phyloP scores from a whole-genome alignment of 2,329 filamentous ascomycete genomes.

The Ophiostoma novo-ulmi region DNA sequence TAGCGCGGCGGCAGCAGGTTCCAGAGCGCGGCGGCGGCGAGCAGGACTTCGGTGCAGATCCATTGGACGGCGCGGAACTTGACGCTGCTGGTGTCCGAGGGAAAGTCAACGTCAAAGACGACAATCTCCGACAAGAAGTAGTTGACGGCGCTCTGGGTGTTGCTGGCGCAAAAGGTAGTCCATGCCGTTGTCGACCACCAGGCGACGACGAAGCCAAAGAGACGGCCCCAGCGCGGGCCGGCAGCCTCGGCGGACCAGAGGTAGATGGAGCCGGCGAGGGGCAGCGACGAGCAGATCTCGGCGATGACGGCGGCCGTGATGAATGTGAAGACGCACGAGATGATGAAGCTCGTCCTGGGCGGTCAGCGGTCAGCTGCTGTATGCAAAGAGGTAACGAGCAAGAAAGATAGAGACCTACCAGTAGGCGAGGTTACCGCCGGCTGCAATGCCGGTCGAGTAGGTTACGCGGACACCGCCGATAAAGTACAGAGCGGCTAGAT shows the following conservation, averaged over 20 bases:
- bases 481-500: constrained; percentile 24
- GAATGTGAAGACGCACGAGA: constrained; percentile 22
- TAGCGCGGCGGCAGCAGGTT: constrained; percentile 23
- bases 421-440: constrained; percentile 25
- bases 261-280: constrained; percentile 39
- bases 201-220: constrained; percentile 39
- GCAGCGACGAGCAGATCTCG: constrained; percentile 26
- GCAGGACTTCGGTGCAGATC: constrained; percentile 25
- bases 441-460: constrained; percentile 23
- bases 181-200: constrained; percentile 26
- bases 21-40: constrained; percentile 22
- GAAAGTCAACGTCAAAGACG: constrained; percentile 23
- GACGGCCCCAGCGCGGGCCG: constrained; percentile 49
- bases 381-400: neutral
- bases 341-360: constrained; percentile 16
- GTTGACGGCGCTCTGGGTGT: constrained; percentile 25
- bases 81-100: constrained; percentile 18
- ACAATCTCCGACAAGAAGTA: constrained; percentile 23
- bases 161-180: constrained; percentile 27
- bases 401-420: constrained; percentile 11
- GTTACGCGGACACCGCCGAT: constrained; percentile 25
- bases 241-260: constrained; percentile 58
- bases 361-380: neutral
- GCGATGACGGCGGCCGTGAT: constrained; percentile 24
- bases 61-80: constrained; percentile 25